Base-by-base conservation (phyloP, 306 rosid genomes). In the Cicer judaicum region DNA sequence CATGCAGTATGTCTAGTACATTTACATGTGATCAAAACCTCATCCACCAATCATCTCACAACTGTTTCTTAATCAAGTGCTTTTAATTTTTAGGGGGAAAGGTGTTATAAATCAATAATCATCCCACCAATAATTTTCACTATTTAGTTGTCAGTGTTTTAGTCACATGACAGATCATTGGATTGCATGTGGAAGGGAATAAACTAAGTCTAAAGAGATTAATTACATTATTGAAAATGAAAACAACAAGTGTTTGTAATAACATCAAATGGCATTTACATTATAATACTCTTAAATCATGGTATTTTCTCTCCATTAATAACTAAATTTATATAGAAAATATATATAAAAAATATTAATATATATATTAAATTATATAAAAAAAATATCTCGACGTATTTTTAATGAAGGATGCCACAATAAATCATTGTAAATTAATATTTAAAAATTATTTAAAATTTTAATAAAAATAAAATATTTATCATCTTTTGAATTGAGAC, bases 131-230 rank as follows among this genome's bases (percentile, higher is more conserved):
- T 81, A 57, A 64, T 50, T 79, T 39, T 50, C 48, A 80, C 84
- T 55, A 65, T 65, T 81, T 12, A 83, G 6, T 10, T 78, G 76
- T 72, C 85, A 79, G 38, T 68, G 36, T 29, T 29, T 29, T 43
- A 13, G 19, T 60, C 79, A 68, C 68, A 16, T 69, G 76, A 34
- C 53, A 47, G 52, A 60, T 60, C 44, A 60, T 60, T 60, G 24
- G 66, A 78, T 70, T 53, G 84, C 91, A 86, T 81, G 89, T 84
- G 89, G 78, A 80, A 70, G 16, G 73, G 84, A 82, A 79, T 76
- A 83, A 77, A 74, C 53, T 10, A 64, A 41, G 75, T 49, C 60
- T 66, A 57, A 16, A 24, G 55, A 55, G 38, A 21, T 15, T 21
- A 10, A 38, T 46, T 59, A 43, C 50, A 18, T 8, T 54, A 67